Percentiles rank a stretch among this genome's conserved stretches.
Evolutionary conservation across 805 yeast genomes (phyloP).

Genomic region (Spathaspora sp.): DNA sequence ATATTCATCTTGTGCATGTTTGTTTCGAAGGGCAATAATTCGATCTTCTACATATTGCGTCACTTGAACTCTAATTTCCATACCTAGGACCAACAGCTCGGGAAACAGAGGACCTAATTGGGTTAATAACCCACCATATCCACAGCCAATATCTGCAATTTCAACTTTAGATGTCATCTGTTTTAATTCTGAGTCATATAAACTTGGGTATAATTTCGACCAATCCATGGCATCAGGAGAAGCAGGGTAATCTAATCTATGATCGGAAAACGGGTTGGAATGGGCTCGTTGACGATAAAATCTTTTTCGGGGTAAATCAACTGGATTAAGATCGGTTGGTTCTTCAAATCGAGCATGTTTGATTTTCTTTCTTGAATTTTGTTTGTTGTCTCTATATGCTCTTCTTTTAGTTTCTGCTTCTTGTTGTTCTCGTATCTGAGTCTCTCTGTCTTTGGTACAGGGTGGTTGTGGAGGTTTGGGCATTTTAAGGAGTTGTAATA

Average conservation of each 20-base stretch:
- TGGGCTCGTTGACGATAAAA: conserved; percentile 96
- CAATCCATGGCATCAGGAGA: conserved; percentile 87
- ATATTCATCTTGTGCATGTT: conserved; percentile 33
- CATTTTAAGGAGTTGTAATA: conserved; percentile 1
- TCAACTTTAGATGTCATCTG: conserved; percentile 57
- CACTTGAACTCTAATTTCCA: conserved; percentile 98
- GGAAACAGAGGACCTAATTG: conserved; percentile 78
- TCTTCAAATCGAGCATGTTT: conserved; percentile 45
- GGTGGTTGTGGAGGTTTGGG: conserved; percentile 5
- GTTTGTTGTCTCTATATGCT: conserved; percentile 47
- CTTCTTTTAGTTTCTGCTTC: conserved; percentile 42
- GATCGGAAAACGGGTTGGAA: conserved; percentile 96
- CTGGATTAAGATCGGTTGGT: conserved; percentile 20
- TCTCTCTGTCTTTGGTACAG: conserved; percentile 13
- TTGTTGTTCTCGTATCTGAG: conserved; percentile 16
- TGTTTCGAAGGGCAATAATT: conserved; percentile 79
- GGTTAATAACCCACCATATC: conserved; percentile 88
- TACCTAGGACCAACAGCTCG: conserved; percentile 74
- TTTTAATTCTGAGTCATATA: conserved; percentile 33
- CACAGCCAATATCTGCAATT: conserved; percentile 96
- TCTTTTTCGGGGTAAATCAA: conserved; percentile 74
- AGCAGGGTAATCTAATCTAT: conserved; percentile 80
- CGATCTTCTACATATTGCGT: conserved; percentile 96
- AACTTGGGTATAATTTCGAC: conserved; percentile 70
- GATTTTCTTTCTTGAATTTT: conserved; percentile 38